phyloP scores from a whole-genome alignment of 371 early-diverging fungal species.

The Mucor indicus region DNA sequence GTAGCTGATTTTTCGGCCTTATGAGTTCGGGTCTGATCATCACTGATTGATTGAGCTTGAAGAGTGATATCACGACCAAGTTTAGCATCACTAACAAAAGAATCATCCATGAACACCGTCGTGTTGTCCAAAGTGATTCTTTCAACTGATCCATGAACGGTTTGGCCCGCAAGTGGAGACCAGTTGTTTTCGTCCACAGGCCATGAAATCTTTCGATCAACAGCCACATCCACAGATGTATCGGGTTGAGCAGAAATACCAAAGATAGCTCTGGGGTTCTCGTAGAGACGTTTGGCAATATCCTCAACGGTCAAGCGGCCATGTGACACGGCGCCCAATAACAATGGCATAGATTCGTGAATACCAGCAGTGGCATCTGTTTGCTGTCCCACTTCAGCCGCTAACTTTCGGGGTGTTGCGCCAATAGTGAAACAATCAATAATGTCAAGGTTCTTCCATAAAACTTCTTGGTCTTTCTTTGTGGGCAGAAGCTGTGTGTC shows the following conservation, averaged over 20 bases:
- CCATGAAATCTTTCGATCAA: constrained; percentile 53
- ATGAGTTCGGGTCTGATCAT: no score
- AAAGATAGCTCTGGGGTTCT: constrained; percentile 90
- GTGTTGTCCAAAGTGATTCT: constrained; percentile 84
- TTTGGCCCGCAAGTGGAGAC: constrained; percentile 50
- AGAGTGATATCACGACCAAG: constrained; percentile 56
- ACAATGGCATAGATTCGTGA: constrained; percentile 75
- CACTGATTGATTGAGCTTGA: constrained; percentile 46
- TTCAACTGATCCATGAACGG: constrained; percentile 63
- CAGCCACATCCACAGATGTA: constrained; percentile 86
- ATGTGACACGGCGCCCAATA: constrained; percentile 81
- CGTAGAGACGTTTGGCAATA: constrained; percentile 69
- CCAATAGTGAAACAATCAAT: constrained; percentile 93
- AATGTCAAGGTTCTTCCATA: constrained; percentile 77
- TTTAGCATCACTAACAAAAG: constrained; percentile 36
- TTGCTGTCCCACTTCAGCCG: constrained; percentile 45
- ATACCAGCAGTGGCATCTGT: constrained; percentile 57
- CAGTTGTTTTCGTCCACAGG: constrained; percentile 30
- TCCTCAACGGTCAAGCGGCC: constrained; percentile 81
- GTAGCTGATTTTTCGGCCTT: no score
- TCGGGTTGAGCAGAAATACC: constrained; percentile 83
- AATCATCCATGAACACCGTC: constrained; percentile 85
- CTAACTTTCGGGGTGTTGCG: constrained; percentile 58
- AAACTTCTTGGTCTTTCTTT: constrained; percentile 66
- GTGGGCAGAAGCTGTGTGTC: constrained; percentile 45